phyloP scores from a whole-genome alignment of 306 rosid species.

The Crotalaria pallida region DNA sequence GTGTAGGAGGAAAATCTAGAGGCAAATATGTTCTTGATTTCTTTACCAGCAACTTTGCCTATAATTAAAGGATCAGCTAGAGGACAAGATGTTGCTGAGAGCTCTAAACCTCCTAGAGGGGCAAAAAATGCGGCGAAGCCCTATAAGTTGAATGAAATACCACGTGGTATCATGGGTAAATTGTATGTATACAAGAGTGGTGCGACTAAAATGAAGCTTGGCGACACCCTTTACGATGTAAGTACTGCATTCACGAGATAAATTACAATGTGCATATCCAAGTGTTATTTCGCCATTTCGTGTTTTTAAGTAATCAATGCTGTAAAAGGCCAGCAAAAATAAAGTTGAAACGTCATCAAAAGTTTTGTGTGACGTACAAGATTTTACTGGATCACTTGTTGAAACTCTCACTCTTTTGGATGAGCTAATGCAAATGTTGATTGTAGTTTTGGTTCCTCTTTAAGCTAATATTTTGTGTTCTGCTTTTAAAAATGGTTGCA shows the following conservation, averaged over 20 bases:
- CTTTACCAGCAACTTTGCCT: slow-evolving; percentile 56
- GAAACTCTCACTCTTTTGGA: background rate
- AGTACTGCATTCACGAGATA: slow-evolving; percentile 28
- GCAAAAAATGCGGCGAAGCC: slow-evolving; percentile 20
- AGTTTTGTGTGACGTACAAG: background rate
- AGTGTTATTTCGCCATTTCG: background rate
- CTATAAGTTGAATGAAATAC: slow-evolving; percentile 41
- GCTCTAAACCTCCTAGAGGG: slow-evolving; percentile 21
- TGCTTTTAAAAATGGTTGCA: slow-evolving; percentile 27
- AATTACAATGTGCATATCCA: background rate
- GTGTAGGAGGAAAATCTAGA: slow-evolving; percentile 74
- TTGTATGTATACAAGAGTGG: slow-evolving; percentile 79
- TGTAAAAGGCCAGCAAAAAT: background rate
- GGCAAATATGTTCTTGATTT: slow-evolving; percentile 49
- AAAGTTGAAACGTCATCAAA: background rate
- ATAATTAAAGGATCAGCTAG: slow-evolving; percentile 27
- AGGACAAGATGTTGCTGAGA: slow-evolving; percentile 23
- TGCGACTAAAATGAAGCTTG: slow-evolving; percentile 70
- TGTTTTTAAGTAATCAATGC: background rate
- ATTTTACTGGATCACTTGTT: background rate
- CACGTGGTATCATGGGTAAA: slow-evolving; percentile 79
- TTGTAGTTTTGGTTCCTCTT: background rate
- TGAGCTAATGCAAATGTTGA: background rate
- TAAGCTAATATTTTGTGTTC: background rate
- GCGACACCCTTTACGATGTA: slow-evolving; percentile 73